Evolutionary conservation across 2,329 filamentous ascomycete species (phyloP), one percentile per base, ranked within the genome.

Genomic region (Aureobasidium mangrovei): DNA sequence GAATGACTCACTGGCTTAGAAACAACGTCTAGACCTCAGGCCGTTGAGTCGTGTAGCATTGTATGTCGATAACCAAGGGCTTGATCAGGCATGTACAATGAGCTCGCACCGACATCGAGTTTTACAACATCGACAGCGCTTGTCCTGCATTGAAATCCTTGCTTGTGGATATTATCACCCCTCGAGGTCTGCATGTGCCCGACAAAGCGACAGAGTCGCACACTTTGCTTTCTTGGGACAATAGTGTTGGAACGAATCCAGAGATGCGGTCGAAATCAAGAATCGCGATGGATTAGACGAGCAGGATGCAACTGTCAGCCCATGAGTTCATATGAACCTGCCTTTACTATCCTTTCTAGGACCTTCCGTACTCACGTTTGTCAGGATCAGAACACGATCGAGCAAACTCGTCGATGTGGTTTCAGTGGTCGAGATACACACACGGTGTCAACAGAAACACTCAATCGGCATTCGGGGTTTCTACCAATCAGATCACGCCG

Each of bases 271-370:
- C 9, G 32, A 3, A 35, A 7, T 35, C 32, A 2, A 12, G 2
- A 9, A 35, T 18, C 18, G 24, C 28, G 18, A 28, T 10, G 26
- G 29, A 12, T 24, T 24, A 31, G 26, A 26, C 45, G 35, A 48
- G 29, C 46, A 40, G 36, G 18, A 40, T 18, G 46, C n/a, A 49
- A 49, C 46, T 18, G 28, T 49, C 46, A 49, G 46, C 8, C 10
- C 36, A 49, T 49, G 35, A 39, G 18, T 18, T 18, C 18, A 18
- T 18, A 18, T 18, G 18, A 18, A 18, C 18, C 18, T 18, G 18
- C 5, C 8, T 10, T 9, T 3, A 38, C 26, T 49, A 33, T 28
- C 12, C 32, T 46, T n/a, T 12, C 27, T 4, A 40, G 36, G 46
- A 28, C 46, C 32, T 26, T 18, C 46, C 7, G 6, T 49, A 12